Evolutionary conservation across 1,139 yeast species (phyloP), one percentile per base, ranked within the genome.

Genomic region (Saccharomycopsis hybrid): DNA sequence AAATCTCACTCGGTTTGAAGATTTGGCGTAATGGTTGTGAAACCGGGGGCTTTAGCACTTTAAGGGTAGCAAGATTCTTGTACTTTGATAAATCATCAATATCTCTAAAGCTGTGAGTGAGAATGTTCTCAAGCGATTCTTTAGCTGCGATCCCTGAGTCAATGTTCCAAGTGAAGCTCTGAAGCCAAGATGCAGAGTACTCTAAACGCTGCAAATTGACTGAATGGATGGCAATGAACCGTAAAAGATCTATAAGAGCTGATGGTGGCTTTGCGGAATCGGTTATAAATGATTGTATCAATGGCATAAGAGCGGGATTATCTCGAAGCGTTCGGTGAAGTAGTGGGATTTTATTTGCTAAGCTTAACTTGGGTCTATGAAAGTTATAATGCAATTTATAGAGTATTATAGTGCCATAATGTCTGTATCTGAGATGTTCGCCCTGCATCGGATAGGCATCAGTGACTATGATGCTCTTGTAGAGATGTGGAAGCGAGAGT

Each of bases 41-140:
- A 5, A 42, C 27, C 43, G 41, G 49, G 4, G 51, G 40, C 18
- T 48, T 38, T 31, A 48, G 36, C 24, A 48, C 44, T 41, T 48
- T 48, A 3, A 48, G 31, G 9, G 35, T 33, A n/a, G 4, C 33
- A 18, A 48, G 31, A 24, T 41, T 41, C 18, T 44, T 8, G 31
- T 39, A 47, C 30, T 5, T 13, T 9, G 49, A 36, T 28, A 46
- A 46, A 30, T 47, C 50, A n/a, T 32, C 29, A 13, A 47, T 31
- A 28, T 49, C 52, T 25, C 41, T 37, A 13, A 49, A 41, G 29
- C 51, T 47, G 4, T 52, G 52, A n/a, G 41, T 41, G n/a, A 47
- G 18, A n/a, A 49, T 25, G 33, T 47, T 49, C 13, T 37, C 30
- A 7, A 49, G 31, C 4, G 30, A 9, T 13, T 11, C 28, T 13